A percentile compares a stretch with the other conserved stretches of the same genome.
phyloP scores from a whole-genome alignment of 768 basidiomycete genomes.

The Mycena alexandri region DNA sequence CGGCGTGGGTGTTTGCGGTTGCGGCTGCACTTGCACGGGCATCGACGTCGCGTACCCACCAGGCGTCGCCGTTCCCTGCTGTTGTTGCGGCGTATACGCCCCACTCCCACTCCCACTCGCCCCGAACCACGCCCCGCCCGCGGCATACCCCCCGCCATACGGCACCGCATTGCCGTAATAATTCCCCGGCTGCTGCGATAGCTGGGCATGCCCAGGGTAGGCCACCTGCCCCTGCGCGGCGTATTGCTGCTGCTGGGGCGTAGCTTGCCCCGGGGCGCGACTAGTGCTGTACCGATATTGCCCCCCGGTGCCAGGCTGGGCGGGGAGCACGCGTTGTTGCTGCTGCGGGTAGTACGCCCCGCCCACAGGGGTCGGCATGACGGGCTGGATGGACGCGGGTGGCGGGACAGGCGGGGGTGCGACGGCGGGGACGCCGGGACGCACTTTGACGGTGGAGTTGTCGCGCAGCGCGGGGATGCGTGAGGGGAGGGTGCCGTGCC shows the following conservation, averaged over 20 bases:
- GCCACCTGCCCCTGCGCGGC: not conserved
- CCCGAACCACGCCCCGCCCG: conserved; percentile 16
- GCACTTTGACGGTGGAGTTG: conserved; percentile 78
- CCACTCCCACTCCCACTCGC: conserved; percentile 7
- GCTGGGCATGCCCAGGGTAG: not conserved
- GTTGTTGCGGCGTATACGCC: too few relatives aligned
- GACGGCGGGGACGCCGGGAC: conserved; percentile 52
- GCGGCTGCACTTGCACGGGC: conserved; percentile 8
- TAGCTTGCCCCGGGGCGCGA: not conserved
- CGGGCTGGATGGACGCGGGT: conserved; percentile 45
- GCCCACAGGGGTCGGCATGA: conserved; percentile 9
- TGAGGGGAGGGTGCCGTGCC: conserved; percentile 80
- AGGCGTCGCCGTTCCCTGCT: conserved; percentile 13
- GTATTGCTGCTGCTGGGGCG: conserved; percentile 9
- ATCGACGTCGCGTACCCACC: conserved; percentile 1
- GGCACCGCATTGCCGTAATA: conserved; percentile 18
- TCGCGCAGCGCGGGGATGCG: conserved; percentile 76
- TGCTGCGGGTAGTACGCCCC: conserved; percentile 8
- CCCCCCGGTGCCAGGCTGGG: conserved; percentile 37
- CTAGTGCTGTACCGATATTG: conserved; percentile 22
- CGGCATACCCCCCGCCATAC: conserved; percentile 21
- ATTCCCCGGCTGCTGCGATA: too few relatives aligned
- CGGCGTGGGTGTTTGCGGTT: not conserved
- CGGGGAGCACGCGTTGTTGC: conserved; percentile 33
- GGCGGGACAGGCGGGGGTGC: conserved; percentile 50